Conservation (phyloP, 352 stramenopile species). For the Pythium folliculosum region DNA sequence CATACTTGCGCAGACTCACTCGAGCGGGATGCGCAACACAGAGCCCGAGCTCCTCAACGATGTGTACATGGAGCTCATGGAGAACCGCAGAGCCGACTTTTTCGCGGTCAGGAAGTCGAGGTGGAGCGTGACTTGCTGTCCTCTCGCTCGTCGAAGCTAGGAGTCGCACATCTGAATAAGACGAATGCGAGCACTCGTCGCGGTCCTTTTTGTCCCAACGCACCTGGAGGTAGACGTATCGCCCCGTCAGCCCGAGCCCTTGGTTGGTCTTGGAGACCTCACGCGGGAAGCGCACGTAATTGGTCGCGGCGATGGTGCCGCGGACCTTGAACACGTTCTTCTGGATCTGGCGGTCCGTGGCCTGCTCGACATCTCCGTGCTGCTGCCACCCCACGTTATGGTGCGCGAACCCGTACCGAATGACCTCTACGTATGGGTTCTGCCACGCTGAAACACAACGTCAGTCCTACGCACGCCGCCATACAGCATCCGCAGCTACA, state of each 20-base stretch:
- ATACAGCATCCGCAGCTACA: not conserved
- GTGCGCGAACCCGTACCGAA: constrained; percentile 75
- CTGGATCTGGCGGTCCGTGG: constrained; percentile 60
- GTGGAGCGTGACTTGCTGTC: constrained; percentile 59
- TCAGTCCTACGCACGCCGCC: not conserved
- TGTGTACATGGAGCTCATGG: constrained; percentile 72
- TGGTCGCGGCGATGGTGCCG: constrained; percentile 68
- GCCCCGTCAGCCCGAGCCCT: constrained; percentile 61
- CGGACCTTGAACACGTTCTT: constrained; percentile 83
- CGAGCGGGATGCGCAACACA: constrained; percentile 58
- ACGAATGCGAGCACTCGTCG: not conserved
- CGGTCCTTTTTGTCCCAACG: not conserved
- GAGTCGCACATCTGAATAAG: not conserved
- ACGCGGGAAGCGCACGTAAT: constrained; percentile 74
- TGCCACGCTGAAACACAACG: constrained; percentile 65
- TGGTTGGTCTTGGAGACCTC: constrained; percentile 51
- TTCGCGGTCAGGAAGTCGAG: constrained; percentile 72
- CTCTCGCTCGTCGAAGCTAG: constrained; percentile 43
- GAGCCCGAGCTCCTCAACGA: constrained; percentile 54
- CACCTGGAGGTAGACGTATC: constrained; percentile 76
- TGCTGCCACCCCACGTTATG: constrained; percentile 50
- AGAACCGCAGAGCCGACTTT: constrained; percentile 66
- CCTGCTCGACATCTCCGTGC: constrained; percentile 72
- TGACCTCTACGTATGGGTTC: constrained; percentile 84
- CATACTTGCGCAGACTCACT: constrained; percentile 12